Conservation (phyloP, 139 green algal species). For the Parachlorella kessleri region DNA sequence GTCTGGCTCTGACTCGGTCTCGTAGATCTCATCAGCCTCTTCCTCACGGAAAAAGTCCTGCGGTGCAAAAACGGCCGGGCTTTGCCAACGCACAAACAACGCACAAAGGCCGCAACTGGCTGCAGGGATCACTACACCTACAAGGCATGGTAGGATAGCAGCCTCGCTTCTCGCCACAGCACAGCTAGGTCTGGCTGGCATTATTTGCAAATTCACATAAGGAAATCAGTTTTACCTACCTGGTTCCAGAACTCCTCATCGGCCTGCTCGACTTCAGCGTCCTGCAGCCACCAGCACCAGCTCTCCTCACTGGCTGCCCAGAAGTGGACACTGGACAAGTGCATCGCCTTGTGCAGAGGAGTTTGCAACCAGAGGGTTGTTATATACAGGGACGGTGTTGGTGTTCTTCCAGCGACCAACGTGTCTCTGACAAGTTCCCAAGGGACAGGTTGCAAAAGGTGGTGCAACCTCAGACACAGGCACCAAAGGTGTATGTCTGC, state of each 20-base stretch:
- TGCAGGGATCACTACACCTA: not conserved
- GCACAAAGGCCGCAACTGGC: not conserved
- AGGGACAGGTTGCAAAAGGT: too few species aligned
- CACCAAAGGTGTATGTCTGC: too few species aligned
- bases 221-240: too few species aligned
- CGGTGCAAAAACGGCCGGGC: not conserved
- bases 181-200: too few species aligned
- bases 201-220: not conserved
- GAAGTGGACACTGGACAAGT: too few species aligned
- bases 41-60: constrained; percentile 78
- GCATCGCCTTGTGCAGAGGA: too few species aligned
- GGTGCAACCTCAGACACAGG: too few species aligned
- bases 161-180: not conserved
- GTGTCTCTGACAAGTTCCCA: too few species aligned
- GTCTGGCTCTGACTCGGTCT: constrained; percentile 60
- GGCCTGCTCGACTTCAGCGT: constrained; percentile 44
- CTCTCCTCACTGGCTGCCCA: not conserved
- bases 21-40: constrained; percentile 71
- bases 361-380: too few species aligned
- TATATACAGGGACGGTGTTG: too few species aligned
- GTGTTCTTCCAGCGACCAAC: too few species aligned
- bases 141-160: not conserved
- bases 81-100: not conserved
- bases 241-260: constrained; percentile 89
- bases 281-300: not conserved